Evolutionary conservation across 306 rosid species (phyloP).

Genomic region (Acmispon strigosus): DNA sequence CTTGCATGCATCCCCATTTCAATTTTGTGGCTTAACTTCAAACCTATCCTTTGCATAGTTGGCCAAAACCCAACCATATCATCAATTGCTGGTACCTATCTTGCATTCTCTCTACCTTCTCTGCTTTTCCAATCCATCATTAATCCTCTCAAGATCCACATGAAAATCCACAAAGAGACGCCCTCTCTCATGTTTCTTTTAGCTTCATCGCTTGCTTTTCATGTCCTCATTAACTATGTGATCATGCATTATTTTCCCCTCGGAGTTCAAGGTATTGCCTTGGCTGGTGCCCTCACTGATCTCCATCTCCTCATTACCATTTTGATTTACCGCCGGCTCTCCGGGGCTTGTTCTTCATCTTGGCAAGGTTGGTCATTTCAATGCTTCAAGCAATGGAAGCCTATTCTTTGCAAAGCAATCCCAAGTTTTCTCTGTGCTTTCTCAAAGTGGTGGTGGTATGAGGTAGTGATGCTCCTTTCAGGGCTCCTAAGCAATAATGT

Average conservation of each 20-base stretch:
- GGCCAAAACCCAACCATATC: conserved; percentile 27
- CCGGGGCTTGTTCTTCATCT: not conserved
- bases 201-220: conserved; percentile 1
- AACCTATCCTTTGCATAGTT: conserved; percentile 4
- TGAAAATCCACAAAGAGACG: conserved; percentile 33
- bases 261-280: conserved; percentile 30
- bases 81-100: conserved; percentile 29
- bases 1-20: conserved; percentile 27
- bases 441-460: conserved; percentile 61
- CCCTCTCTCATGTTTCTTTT: conserved; percentile 28
- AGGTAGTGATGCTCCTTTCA: conserved; percentile 30
- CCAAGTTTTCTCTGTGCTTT: conserved; percentile 38
- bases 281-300: conserved; percentile 25
- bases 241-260: not conserved
- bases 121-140: conserved; percentile 34
- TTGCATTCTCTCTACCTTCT: conserved; percentile 30
- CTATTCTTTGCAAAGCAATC: conserved; percentile 30
- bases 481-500: conserved; percentile 21
- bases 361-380: conserved; percentile 28
- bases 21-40: conserved; percentile 23
- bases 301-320: conserved; percentile 13
- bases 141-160: conserved; percentile 32
- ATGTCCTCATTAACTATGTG: conserved; percentile 7
- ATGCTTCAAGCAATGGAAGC: conserved; percentile 32
- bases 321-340: not conserved